Conservation (phyloP, 2,329 filamentous ascomycete genomes). For the Pseudopyricularia javanii region DNA sequence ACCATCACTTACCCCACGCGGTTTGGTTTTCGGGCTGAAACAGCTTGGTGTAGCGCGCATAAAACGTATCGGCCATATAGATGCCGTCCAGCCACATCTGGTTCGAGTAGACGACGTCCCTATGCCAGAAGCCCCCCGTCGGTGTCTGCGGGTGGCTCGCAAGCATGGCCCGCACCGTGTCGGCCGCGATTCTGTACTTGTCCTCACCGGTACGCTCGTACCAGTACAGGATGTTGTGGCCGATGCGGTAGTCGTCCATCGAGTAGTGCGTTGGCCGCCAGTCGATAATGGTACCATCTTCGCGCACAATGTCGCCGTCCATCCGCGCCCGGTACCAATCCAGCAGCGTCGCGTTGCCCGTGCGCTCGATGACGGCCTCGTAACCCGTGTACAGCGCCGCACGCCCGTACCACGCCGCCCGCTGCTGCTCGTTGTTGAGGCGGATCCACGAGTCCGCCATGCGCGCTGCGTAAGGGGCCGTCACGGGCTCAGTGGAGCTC, state of each 20-base stretch:
- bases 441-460: conserved; percentile 1
- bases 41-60: conserved; percentile 24
- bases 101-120: conserved; percentile 30
- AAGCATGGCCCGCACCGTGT: conserved; percentile 30
- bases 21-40: conserved; percentile 23
- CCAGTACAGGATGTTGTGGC: conserved; percentile 1
- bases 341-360: background rate
- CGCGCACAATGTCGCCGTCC: background rate
- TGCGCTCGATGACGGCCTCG: conserved; percentile 1
- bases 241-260: conserved; percentile 2
- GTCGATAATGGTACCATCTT: background rate
- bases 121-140: conserved; percentile 42
- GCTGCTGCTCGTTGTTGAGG: background rate
- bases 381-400: conserved; percentile 1
- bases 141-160: conserved; percentile 35
- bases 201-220: conserved; percentile 20
- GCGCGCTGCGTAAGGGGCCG: background rate
- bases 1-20: conserved; percentile 18
- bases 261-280: conserved; percentile 1
- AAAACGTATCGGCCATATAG: conserved; percentile 34
- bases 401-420: background rate
- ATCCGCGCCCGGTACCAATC: conserved; percentile 1
- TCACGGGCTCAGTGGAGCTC: background rate
- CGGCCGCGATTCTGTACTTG: conserved; percentile 36
- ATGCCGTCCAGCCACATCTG: conserved; percentile 49